phyloP scores from a whole-genome alignment of 345 rosid species.

The Pistacia atlantica region DNA sequence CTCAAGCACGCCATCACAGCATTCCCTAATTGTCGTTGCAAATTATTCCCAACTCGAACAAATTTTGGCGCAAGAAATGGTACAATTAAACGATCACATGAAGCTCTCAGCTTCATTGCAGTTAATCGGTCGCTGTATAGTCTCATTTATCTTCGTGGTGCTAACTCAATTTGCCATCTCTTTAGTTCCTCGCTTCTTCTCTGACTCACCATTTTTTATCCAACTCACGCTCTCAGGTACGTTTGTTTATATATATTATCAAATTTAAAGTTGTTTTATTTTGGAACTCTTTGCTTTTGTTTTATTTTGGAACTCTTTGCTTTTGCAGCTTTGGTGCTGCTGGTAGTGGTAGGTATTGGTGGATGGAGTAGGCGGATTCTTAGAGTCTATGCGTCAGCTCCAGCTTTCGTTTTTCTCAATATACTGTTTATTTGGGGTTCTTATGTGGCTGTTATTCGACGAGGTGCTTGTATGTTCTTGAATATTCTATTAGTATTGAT shows the following conservation, averaged over 20 bases:
- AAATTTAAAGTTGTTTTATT: not conserved
- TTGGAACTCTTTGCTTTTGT: not conserved
- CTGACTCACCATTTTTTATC: slow-evolving; percentile 33
- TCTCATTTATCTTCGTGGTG: slow-evolving; percentile 43
- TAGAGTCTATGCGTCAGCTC: slow-evolving; percentile 50
- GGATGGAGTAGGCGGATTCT: slow-evolving; percentile 48
- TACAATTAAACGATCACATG: slow-evolving; percentile 16
- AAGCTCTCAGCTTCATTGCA: slow-evolving; percentile 10
- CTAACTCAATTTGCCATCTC: slow-evolving; percentile 45
- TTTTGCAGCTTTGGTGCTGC: slow-evolving; percentile 38
- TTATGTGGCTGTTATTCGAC: slow-evolving; percentile 39
- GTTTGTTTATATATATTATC: not conserved
- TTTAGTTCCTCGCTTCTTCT: slow-evolving; percentile 50
- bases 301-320: not conserved
- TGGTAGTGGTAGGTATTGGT: slow-evolving; percentile 41
- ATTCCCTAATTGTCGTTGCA: too few species aligned
- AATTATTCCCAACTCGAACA: not conserved
- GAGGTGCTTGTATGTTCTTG: slow-evolving; percentile 34
- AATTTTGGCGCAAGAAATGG: slow-evolving; percentile 29
- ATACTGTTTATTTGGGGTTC: slow-evolving; percentile 49
- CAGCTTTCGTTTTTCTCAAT: slow-evolving; percentile 54
- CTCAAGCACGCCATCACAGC: not conserved
- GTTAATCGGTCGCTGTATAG: slow-evolving; percentile 30
- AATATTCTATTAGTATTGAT: not conserved
- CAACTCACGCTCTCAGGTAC: slow-evolving; percentile 55